Percentiles rank a stretch among this genome's conserved stretches.
phyloP scores from a whole-genome alignment of 768 basidiomycete genomes.

The Suillus alpinus region DNA sequence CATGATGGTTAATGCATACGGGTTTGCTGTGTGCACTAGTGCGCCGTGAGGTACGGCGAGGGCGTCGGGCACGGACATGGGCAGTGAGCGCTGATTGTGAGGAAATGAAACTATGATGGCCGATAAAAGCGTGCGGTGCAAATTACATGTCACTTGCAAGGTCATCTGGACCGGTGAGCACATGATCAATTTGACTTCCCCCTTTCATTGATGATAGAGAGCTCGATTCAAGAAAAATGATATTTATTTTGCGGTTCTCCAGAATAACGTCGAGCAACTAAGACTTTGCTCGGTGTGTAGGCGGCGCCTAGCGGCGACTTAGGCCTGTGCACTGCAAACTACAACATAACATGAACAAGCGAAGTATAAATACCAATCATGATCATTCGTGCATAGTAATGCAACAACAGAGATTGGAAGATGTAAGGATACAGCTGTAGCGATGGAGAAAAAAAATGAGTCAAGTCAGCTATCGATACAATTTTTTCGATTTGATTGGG shows the following conservation, averaged over 20 bases:
- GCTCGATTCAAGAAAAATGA: not conserved
- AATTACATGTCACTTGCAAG: not conserved
- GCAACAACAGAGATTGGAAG: constrained; percentile 19
- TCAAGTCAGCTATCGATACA: constrained; percentile 32
- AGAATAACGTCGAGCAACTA: not conserved
- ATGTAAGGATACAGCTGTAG: constrained; percentile 34
- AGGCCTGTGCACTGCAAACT: not conserved
- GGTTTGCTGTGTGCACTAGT: not conserved
- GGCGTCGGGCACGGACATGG: not conserved
- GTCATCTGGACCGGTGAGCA: not conserved
- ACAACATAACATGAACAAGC: not conserved
- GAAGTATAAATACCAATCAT: constrained; percentile 26
- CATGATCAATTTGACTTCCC: not conserved
- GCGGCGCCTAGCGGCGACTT: not conserved
- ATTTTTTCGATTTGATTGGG: constrained; percentile 9
- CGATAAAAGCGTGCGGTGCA: not conserved
- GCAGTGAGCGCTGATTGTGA: not conserved
- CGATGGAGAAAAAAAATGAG: constrained; percentile 10
- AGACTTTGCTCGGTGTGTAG: not conserved
- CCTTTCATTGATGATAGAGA: not conserved
- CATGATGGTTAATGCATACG: not conserved
- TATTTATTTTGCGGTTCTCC: not conserved
- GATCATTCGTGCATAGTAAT: constrained; percentile 16
- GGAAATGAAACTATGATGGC: not conserved
- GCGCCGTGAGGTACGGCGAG: not conserved